phyloP scores from a whole-genome alignment of 345 rosid genomes.

The Pistacia atlantica region DNA sequence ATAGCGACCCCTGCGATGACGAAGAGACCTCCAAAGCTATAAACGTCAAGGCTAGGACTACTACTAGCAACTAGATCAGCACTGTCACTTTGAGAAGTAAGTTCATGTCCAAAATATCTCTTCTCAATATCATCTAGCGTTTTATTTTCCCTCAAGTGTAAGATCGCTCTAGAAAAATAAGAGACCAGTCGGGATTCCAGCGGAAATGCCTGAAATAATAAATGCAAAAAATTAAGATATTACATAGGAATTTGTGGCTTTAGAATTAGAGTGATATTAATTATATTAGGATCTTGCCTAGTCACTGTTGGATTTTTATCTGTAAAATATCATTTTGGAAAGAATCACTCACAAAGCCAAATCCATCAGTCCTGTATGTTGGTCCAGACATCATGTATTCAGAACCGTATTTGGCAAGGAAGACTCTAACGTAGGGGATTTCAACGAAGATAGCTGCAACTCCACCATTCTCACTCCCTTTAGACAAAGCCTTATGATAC shows the following conservation, averaged over 20 bases:
- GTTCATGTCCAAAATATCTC: slow-evolving; percentile 1
- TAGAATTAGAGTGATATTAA: too few relatives aligned
- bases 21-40: slow-evolving; percentile 36
- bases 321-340: too few relatives aligned
- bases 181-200: slow-evolving; percentile 21
- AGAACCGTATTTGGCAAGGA: slow-evolving; percentile 25
- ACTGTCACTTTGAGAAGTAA: neutral
- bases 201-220: slow-evolving; percentile 24
- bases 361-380: slow-evolving; percentile 21
- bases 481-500: slow-evolving; percentile 4
- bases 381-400: slow-evolving; percentile 26
- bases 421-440: slow-evolving; percentile 25
- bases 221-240: neutral
- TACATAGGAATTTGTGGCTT: too few relatives aligned
- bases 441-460: slow-evolving; percentile 43
- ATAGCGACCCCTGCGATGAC: slow-evolving; percentile 19
- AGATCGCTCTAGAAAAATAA: slow-evolving; percentile 23
- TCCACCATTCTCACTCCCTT: slow-evolving; percentile 28
- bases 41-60: slow-evolving; percentile 10
- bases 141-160: slow-evolving; percentile 7
- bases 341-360: slow-evolving; percentile 34
- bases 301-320: too few relatives aligned
- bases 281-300: too few relatives aligned
- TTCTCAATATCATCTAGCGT: neutral
- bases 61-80: neutral